Conservation (phyloP, 2,329 filamentous ascomycete genomes). For the Phoma sp. region DNA sequence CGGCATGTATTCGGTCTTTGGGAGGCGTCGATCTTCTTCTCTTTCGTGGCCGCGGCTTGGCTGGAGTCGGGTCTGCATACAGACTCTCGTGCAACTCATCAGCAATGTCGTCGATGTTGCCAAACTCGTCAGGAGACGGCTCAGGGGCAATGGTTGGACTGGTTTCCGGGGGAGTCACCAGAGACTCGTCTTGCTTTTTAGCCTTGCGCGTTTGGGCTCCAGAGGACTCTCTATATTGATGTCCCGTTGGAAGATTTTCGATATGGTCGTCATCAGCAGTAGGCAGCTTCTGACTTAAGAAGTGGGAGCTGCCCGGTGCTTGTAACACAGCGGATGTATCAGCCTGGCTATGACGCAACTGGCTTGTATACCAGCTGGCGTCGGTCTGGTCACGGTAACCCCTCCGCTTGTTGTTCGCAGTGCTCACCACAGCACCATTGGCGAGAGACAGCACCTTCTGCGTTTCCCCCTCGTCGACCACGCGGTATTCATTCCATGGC, state of each 20-base stretch:
- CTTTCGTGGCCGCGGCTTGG: constrained; percentile 8
- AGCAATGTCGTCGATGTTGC: background rate
- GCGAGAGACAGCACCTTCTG: constrained; percentile 76
- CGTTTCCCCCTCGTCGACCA: constrained; percentile 81
- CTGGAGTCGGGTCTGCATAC: constrained; percentile 29
- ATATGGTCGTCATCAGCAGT: constrained; percentile 33
- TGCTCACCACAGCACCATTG: constrained; percentile 69
- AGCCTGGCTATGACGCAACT: constrained; percentile 59
- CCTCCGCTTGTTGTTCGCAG: constrained; percentile 63
- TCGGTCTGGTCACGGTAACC: constrained; percentile 84
- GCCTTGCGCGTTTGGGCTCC: background rate
- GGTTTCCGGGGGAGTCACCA: constrained; percentile 40
- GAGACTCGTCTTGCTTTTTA: constrained; percentile 16
- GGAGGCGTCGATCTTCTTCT: constrained; percentile 6
- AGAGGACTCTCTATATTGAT: constrained; percentile 40
- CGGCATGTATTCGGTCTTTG: constrained; percentile 12
- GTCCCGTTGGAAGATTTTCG: constrained; percentile 40
- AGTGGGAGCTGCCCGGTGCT: constrained; percentile 28
- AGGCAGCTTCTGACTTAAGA: constrained; percentile 33
- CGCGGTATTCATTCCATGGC: constrained; percentile 84
- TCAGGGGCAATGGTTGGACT: constrained; percentile 31
- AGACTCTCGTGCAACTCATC: constrained; percentile 31
- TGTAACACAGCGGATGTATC: constrained; percentile 34
- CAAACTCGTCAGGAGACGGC: constrained; percentile 8
- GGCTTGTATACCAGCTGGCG: constrained; percentile 79